These are phyloP conservation scores for Pseudogymnoascus sp. DNA, from an alignment of 2,329 filamentous ascomycete species.

Conservation along the genomic window DNA sequence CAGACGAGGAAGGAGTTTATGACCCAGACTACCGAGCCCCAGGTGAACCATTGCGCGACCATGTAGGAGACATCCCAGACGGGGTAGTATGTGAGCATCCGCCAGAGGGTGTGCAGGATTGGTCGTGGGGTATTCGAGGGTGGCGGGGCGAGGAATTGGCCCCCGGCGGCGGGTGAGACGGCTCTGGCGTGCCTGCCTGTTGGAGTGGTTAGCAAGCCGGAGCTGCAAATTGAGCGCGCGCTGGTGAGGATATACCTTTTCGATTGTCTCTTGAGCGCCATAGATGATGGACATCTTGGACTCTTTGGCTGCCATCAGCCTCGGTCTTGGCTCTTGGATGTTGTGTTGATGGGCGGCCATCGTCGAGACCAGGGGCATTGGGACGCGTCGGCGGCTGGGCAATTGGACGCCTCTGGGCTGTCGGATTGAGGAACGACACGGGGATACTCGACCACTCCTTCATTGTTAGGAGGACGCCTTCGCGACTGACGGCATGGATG, in stretches of 20 bases:
- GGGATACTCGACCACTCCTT: constrained; percentile 20
- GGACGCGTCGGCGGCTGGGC: not conserved
- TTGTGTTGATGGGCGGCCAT: not conserved
- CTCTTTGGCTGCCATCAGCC: constrained; percentile 16
- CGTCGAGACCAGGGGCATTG: not conserved
- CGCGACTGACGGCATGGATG: not conserved
- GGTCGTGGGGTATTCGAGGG: constrained; percentile 25
- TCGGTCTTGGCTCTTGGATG: not conserved
- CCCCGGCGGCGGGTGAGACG: constrained; percentile 21
- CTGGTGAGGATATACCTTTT: constrained; percentile 29
- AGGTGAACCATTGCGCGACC: constrained; percentile 44
- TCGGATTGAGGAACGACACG: constrained; percentile 41
- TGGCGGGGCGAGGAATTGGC: constrained; percentile 21
- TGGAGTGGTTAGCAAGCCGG: not conserved
- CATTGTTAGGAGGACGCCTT: not conserved
- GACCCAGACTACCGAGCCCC: constrained; percentile 46
- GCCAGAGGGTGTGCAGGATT: constrained; percentile 30
- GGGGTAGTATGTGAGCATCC: constrained; percentile 42
- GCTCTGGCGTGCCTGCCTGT: constrained; percentile 32
- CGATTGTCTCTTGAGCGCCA: constrained; percentile 39
- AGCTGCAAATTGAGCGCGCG: not conserved
- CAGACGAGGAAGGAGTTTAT: constrained; percentile 57
- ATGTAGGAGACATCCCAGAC: constrained; percentile 50
- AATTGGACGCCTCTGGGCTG: constrained; percentile 22
- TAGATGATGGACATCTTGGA: constrained; percentile 24